phyloP scores from a whole-genome alignment of 306 rosid genomes.

The Quercus wislizeni region DNA sequence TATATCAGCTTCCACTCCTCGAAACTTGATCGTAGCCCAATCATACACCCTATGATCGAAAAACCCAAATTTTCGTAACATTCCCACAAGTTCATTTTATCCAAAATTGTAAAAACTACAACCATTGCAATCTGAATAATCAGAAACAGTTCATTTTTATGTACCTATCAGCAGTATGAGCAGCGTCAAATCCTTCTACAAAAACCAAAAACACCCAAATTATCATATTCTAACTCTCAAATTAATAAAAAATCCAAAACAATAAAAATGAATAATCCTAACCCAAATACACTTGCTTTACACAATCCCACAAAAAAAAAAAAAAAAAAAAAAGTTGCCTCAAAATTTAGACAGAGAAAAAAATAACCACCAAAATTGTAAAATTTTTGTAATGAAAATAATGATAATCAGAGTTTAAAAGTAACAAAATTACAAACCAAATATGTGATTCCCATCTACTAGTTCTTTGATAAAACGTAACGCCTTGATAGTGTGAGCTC shows the following conservation, averaged over 20 bases:
- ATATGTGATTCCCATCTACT: background rate
- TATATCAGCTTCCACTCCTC: too few species aligned
- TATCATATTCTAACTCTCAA: background rate
- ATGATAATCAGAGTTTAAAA: conserved; percentile 3
- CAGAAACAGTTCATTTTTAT: background rate
- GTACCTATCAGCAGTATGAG: conserved; percentile 82
- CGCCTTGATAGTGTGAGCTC: too few species aligned
- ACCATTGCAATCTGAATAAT: background rate
- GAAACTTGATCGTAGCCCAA: too few species aligned
- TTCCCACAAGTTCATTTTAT: too few species aligned
- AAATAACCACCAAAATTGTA: background rate
- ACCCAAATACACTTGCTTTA: conserved; percentile 94
- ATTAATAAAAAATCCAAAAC: background rate
- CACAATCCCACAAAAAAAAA: conserved; percentile 60
- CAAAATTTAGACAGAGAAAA: background rate
- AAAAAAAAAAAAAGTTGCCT: background rate
- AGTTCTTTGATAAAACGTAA: too few species aligned
- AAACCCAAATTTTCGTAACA: too few species aligned
- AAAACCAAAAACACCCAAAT: background rate
- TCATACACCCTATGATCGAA: too few species aligned
- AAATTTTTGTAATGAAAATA: background rate
- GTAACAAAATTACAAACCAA: conserved; percentile 22
- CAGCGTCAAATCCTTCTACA: conserved; percentile 18
- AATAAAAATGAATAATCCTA: conserved; percentile 10
- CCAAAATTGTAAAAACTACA: background rate